Evolutionary conservation across 768 basidiomycete genomes (phyloP), one percentile per base, ranked within the genome.

Genomic region (Amanita polypyramis): DNA sequence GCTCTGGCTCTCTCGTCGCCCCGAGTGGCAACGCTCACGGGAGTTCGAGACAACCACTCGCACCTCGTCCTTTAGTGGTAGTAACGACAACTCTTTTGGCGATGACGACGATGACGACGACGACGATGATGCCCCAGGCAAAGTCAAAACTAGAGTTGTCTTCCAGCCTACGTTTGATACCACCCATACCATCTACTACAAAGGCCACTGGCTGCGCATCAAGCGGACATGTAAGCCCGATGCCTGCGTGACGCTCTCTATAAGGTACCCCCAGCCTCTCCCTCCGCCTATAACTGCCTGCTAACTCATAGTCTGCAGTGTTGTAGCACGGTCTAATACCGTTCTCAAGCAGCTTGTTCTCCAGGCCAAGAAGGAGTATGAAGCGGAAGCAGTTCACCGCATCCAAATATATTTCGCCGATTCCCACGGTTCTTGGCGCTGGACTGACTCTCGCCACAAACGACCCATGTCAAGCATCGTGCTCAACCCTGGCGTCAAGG

Each of bases 341-440:
- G 84, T 91, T 55, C 76, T 92, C 59, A 91, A 91, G 65, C 84
- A 90, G 64, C 82, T 93, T 52, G 85, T 93, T 36, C 76, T 90
- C 19, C 84, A 89, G 56, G 89, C 89, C n/a, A 91, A 91, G 70
- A 79, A 77, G 57, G 83, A 86, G 58, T 91, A 91, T 60, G 86
- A 91, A 62, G 85, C 87, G 0, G 87, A 91, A 58, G 82, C 85
- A 29, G 76, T 90, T 35, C 85, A 90, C 57, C 77, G 86, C 36
- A 88, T 93, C 53, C 86, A 89, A 62, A 88, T 93, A 29, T 91
- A 89, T 60, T 89, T 90, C 60, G 87, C 89, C 12, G 90, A 92
- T 62, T 82, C 82, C 4, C 85, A 89, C 61, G 88, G 87, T 27
- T 80, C 78, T 42, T 93, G 90, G 90, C 73, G 88, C 32, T 89